Evolutionary conservation across 345 rosid species (phyloP).

Genomic region (Anacardium occidentale): DNA sequence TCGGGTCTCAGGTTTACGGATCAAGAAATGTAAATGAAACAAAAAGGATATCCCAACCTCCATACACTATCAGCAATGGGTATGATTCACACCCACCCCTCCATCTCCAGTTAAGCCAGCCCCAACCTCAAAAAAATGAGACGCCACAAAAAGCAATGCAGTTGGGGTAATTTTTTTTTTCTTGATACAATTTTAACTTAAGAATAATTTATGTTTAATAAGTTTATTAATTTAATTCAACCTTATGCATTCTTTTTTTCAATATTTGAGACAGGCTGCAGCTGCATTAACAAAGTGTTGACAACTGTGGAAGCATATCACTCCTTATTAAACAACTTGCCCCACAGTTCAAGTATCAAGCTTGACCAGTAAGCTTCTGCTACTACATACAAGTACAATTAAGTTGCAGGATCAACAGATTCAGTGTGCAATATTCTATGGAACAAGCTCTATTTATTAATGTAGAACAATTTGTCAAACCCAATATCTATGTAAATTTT

Average conservation of each 20-base stretch:
- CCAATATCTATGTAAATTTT: constrained; percentile 8
- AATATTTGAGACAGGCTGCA: constrained; percentile 35
- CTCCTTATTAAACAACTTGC: constrained; percentile 6
- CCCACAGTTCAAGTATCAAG: constrained; percentile 19
- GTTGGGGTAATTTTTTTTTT: constrained; percentile 36
- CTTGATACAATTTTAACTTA: not conserved
- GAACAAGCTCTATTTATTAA: constrained; percentile 21
- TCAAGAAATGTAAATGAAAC: constrained; percentile 23
- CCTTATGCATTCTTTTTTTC: constrained; percentile 2
- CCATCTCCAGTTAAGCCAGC: constrained; percentile 50
- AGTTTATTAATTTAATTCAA: constrained; percentile 11
- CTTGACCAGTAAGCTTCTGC: constrained; percentile 20
- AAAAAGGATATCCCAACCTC: constrained; percentile 23
- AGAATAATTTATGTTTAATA: not conserved
- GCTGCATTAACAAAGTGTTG: constrained; percentile 26
- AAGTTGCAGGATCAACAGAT: constrained; percentile 14
- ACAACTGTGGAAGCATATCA: constrained; percentile 6
- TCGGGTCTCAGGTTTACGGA: constrained; percentile 33
- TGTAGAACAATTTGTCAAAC: constrained; percentile 19
- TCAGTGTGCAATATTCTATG: constrained; percentile 27
- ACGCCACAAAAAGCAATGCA: constrained; percentile 30
- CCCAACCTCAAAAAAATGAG: constrained; percentile 37
- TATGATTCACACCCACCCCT: constrained; percentile 36
- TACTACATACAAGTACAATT: constrained; percentile 15
- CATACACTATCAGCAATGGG: constrained; percentile 28